Conservation (phyloP, 1,139 yeast genomes). For the Debaryomycetaceae sp. region DNA sequence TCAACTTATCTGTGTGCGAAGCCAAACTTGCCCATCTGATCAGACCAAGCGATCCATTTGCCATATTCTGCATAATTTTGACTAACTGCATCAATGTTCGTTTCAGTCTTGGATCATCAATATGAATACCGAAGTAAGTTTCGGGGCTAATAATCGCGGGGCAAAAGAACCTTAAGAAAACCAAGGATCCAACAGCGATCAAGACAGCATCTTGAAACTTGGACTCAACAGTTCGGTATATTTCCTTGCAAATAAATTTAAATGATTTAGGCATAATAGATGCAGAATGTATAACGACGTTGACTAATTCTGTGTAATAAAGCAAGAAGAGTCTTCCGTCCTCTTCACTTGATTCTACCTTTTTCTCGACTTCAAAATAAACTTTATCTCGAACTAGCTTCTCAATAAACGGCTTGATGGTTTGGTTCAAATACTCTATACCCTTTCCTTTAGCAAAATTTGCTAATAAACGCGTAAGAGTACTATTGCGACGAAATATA, state of each 20-base stretch:
- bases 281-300: conserved; percentile 56
- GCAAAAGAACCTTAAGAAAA: conserved; percentile 80
- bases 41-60: conserved; percentile 66
- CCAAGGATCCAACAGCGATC: conserved; percentile 82
- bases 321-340: conserved; percentile 54
- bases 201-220: conserved; percentile 68
- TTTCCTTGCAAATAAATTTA: conserved; percentile 69
- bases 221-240: conserved; percentile 57
- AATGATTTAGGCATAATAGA: conserved; percentile 68
- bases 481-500: conserved; percentile 75
- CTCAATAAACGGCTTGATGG: conserved; percentile 54
- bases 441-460: conserved; percentile 71
- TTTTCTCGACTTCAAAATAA: conserved; percentile 66
- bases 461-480: conserved; percentile 74
- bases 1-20: conserved; percentile 39
- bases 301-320: conserved; percentile 58
- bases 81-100: conserved; percentile 80
- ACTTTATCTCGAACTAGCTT: conserved; percentile 51
- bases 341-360: conserved; percentile 30
- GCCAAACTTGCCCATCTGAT: conserved; percentile 60
- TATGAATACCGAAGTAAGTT: conserved; percentile 48
- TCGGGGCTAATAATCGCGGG: conserved; percentile 94
- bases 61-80: conserved; percentile 81
- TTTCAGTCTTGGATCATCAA: conserved; percentile 50
- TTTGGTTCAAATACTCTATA: conserved; percentile 47